Evolutionary conservation across 768 basidiomycete genomes (phyloP).

Genomic region (Nidularia pulvinata): DNA sequence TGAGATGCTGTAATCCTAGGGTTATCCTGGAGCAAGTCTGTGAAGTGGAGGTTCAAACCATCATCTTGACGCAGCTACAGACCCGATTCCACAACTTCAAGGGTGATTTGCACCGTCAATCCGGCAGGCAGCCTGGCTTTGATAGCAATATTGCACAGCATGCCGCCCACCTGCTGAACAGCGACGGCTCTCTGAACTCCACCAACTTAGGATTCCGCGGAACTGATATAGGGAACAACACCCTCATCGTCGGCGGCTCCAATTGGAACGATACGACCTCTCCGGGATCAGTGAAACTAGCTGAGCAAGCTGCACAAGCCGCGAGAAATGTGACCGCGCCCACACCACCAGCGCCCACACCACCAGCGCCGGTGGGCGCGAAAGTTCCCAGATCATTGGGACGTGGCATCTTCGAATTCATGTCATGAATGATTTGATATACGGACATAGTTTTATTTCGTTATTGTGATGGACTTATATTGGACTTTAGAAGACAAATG

Average conservation of each 20-base stretch:
- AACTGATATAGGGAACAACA: slow-evolving; percentile 30
- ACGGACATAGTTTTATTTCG: too few species aligned
- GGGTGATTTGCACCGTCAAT: slow-evolving; percentile 36
- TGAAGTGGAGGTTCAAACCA: slow-evolving; percentile 47
- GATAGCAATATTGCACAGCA: slow-evolving; percentile 32
- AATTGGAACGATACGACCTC: slow-evolving; percentile 34
- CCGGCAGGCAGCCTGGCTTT: slow-evolving; percentile 33
- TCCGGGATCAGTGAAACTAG: background rate
- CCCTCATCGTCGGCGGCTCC: slow-evolving; percentile 28
- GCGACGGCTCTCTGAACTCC: slow-evolving; percentile 32
- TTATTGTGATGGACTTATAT: too few species aligned
- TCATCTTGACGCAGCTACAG: slow-evolving; percentile 41
- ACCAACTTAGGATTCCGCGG: slow-evolving; percentile 39
- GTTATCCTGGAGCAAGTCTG: slow-evolving; percentile 45
- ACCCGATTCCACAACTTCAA: slow-evolving; percentile 34
- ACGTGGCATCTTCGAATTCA: too few species aligned
- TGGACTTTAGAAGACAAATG: too few species aligned
- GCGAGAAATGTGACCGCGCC: background rate
- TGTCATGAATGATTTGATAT: too few species aligned
- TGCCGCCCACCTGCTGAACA: slow-evolving; percentile 25
- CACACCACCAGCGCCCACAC: background rate
- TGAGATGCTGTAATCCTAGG: slow-evolving; percentile 13
- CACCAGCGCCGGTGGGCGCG: too few species aligned
- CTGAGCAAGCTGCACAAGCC: background rate
- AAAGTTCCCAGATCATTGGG: too few species aligned